These are phyloP conservation scores for Auricularia sp. DNA, from an alignment of 768 basidiomycete species.

Conservation along the genomic window DNA sequence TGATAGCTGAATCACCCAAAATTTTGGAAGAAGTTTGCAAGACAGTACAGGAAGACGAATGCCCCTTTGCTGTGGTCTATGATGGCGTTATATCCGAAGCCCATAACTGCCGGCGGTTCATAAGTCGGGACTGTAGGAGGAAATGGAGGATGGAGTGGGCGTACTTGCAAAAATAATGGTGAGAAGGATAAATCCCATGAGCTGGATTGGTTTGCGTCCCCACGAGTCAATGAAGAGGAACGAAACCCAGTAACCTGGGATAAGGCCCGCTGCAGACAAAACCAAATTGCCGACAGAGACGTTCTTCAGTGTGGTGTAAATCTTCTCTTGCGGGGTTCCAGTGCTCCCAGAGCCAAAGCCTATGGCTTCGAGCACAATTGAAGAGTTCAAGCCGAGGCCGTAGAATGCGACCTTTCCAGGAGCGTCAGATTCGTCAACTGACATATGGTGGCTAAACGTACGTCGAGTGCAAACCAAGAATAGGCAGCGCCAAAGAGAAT, in stretches of 20 bases:
- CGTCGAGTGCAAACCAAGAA: conserved; percentile 85
- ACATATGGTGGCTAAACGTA: conserved; percentile 22
- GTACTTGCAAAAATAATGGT: conserved; percentile 42
- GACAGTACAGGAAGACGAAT: conserved; percentile 76
- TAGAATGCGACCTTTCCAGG: conserved; percentile 66
- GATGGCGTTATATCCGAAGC: conserved; percentile 52
- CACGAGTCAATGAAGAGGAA: conserved; percentile 61
- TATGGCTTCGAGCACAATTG: conserved; percentile 49
- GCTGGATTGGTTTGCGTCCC: conserved; percentile 76
- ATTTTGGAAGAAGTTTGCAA: conserved; percentile 88
- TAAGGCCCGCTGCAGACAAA: conserved; percentile 64
- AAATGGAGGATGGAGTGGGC: not conserved
- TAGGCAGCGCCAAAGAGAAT: conserved; percentile 67
- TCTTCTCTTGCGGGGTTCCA: conserved; percentile 6
- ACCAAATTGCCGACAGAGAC: conserved; percentile 67
- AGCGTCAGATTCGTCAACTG: not conserved
- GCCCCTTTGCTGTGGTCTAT: conserved; percentile 41
- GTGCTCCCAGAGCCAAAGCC: conserved; percentile 15
- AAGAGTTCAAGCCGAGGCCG: conserved; percentile 77
- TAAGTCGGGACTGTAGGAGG: too few species aligned
- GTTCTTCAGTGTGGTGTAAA: conserved; percentile 53
- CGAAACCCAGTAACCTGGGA: conserved; percentile 66
- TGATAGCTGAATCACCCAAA: conserved; percentile 32
- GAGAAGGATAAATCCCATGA: conserved; percentile 64
- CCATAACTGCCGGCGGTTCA: conserved; percentile 21